Base-by-base conservation (phyloP, 495 filamentous ascomycete genomes). In the Thermochaetoides thermophila region DNA sequence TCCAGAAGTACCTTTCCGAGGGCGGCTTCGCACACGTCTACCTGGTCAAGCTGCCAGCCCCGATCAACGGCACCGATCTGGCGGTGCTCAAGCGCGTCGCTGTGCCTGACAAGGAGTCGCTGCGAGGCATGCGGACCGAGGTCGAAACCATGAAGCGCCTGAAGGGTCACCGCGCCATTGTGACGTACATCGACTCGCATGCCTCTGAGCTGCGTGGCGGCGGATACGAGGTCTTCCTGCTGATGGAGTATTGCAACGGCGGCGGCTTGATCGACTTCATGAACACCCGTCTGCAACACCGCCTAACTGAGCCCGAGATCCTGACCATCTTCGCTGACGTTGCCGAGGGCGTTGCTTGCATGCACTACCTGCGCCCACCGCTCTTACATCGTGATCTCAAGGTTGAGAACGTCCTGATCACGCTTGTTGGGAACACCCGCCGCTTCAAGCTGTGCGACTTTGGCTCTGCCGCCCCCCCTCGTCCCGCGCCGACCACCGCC, bases 71-170 rank as follows among this genome's bases (percentile, higher is more conserved):
- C 39, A 76, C 80, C 33, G 83, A 94, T 46, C 70, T 71, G 38
- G 87, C 84, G 2, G 85, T 97, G 6, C 62, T 97, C 45, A 97
- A 97, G 64, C 69, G 89, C 47, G 89, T 97, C 27, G 89, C 91
- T n/a, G 89, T 96, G 20, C 83, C 91, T 25, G 89, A 97, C 53
- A 93, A 89, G 65, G 77, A 89, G 45, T 71, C 84, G 32, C 68
- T 97, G 52, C 81, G 84, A 18, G 85, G 76, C 55, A 95, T 96
- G 89, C 78, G 91, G 50, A 96, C 79, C 37, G 89, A 97, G 66
- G 89, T 96, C 34, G 89, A 97, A 60, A 97, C 89, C 13, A 97
- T 97, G 89, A 97, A 97, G 73, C 83, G 86, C 49, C 64, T 97
- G 39, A 92, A 91, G 66, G 91, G 91, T 21, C 89, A 95, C 63